phyloP scores from a whole-genome alignment of 129 eudicot genomes.

The carrot (Daucus carota) region DH1_v3.0 NC_030383.2:59460501-59461000 shows the following conservation, averaged over 20 bases:
- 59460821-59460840: background rate
- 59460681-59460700: conserved; percentile 59
- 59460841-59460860: background rate
- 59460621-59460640: conserved; percentile 11
- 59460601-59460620: conserved; percentile 36
- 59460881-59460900: background rate
- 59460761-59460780: background rate
- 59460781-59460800: background rate
- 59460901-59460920: background rate
- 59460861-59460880: background rate
- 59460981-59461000: too few relatives aligned
- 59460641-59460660: background rate
- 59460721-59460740: conserved; percentile 91
- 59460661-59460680: background rate
- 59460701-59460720: conserved; percentile 96
- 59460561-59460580: conserved; percentile 93
- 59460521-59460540: conserved; percentile 40
- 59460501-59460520: conserved; percentile 28
- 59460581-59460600: conserved; percentile 82
- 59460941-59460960: too few relatives aligned
- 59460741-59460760: conserved; percentile 51
- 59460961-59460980: too few relatives aligned
- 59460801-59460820: background rate
- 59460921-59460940: background rate
- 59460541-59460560: conserved; percentile 53